Percentiles rank a stretch among this genome's conserved stretches.
phyloP scores from a whole-genome alignment of 2,329 filamentous ascomycete genomes.

The Colletotrichum sp. region DNA sequence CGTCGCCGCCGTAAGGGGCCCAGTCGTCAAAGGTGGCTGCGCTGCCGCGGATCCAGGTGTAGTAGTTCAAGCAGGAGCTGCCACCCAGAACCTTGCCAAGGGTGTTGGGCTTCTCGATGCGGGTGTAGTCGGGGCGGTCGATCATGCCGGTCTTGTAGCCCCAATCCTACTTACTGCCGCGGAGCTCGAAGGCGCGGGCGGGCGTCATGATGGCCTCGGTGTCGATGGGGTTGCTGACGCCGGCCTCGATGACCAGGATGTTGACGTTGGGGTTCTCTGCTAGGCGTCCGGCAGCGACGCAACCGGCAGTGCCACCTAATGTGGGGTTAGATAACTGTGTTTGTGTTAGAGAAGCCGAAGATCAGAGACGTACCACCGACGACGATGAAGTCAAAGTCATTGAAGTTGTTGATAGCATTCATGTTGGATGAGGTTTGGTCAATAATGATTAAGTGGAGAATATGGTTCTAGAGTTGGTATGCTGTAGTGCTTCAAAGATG shows the following conservation, averaged over 20 bases:
- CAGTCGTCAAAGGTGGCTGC: constrained; percentile 68
- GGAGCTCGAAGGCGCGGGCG: constrained; percentile 55
- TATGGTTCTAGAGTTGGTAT: fast-evolving
- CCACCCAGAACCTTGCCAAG: constrained; percentile 65
- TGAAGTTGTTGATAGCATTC: constrained; percentile 11
- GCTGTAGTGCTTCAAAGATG: fast-evolving
- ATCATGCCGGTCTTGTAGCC: constrained; percentile 67
- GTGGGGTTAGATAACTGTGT: not conserved
- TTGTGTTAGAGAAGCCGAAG: not conserved
- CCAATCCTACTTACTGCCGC: constrained; percentile 63
- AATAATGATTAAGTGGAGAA: not conserved
- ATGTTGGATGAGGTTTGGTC: constrained; percentile 14
- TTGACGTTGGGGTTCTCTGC: constrained; percentile 40
- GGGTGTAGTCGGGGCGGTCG: constrained; percentile 62
- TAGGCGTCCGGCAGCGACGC: constrained; percentile 39
- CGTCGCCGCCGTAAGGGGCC: constrained; percentile 74
- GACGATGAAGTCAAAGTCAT: constrained; percentile 44
- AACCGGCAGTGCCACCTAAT: constrained; percentile 41
- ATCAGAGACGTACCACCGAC: constrained; percentile 27
- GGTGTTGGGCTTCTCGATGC: constrained; percentile 68
- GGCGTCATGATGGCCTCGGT: constrained; percentile 60
- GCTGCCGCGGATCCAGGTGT: constrained; percentile 66
- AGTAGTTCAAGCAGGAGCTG: constrained; percentile 65
- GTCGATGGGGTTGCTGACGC: constrained; percentile 50
- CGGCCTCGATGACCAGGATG: constrained; percentile 54